These are phyloP conservation scores for Aspergillus hiratsukae DNA, from an alignment of 2,329 filamentous ascomycete genomes.

Conservation along the genomic window DNA sequence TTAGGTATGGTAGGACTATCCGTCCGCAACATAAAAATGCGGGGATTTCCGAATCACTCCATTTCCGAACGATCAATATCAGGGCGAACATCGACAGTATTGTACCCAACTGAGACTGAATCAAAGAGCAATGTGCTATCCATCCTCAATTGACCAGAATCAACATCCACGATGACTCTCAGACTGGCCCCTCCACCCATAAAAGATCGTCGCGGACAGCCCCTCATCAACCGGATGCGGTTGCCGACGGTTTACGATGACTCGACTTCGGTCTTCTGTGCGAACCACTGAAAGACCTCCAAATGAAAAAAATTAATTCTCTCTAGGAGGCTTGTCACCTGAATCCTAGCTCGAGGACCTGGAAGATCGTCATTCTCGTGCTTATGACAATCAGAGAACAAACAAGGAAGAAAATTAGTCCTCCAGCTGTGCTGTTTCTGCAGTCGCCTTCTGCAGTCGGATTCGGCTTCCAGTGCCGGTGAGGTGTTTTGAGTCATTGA, in stretches of 20 bases:
- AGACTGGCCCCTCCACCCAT: not conserved
- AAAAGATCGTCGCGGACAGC: not conserved
- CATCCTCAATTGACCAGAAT: not conserved
- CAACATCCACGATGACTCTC: not conserved
- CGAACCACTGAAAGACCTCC: not conserved
- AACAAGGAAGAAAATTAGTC: not conserved
- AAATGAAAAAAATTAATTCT: not conserved
- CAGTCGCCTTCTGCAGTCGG: not conserved
- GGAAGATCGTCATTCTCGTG: not conserved
- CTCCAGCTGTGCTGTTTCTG: not conserved
- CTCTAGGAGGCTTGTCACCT: not conserved
- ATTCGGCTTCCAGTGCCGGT: not conserved
- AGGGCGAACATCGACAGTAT: too few relatives aligned
- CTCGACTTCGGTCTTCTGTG: constrained; percentile 11
- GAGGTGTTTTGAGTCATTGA: not conserved
- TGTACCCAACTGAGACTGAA: too few relatives aligned
- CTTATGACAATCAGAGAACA: not conserved
- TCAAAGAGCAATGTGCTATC: not conserved
- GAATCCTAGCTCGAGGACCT: not conserved
- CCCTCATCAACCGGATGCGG: not conserved
- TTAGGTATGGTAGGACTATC: too few relatives aligned
- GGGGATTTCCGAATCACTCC: not conserved
- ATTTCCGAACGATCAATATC: not conserved
- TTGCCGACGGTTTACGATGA: not conserved
- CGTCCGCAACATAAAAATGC: not conserved